Evolutionary conservation across 2,329 filamentous ascomycete genomes (phyloP), one percentile per base, ranked within the genome.

Genomic region (Ophidiomyces ophidiicola): DNA sequence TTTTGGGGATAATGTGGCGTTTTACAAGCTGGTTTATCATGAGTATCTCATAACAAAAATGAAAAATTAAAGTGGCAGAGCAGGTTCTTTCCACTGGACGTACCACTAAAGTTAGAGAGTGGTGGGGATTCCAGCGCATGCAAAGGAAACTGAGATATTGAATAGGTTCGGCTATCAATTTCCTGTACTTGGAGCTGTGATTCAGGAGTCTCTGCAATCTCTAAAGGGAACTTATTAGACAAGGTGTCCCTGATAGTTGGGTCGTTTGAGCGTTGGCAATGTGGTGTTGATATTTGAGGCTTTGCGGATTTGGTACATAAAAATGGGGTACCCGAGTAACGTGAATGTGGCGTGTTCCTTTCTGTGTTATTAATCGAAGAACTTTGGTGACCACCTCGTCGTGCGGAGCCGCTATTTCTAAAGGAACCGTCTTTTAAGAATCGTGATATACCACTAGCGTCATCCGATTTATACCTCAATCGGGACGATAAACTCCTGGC

Each of bases 141-240:
- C n/a, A n/a, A 10, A 26, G 20, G 5, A 7, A 18, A 15, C 3
- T 26, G 33, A 24, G 17, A 14, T 11, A 6, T 19, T 10, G 15
- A 14, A n/a, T 32, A 24, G 15, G 14, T 11, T 14, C 12, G 11
- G 21, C 5, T 19, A 14, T 35, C 12, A 12, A 38, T 39, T 15
- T 32, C n/a, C 11, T 36, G 30, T 38, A 45, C 20, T 17, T 15
- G 20, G 14, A 42, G 32, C 4, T 11, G 35, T 12, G 39, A 42
- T 31, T 10, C n/a, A 5, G 43, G 43, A 21, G 43, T 45, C 36
- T 45, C 39, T 3, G 28, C 39, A 11, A 45, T 42, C 32, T 45
- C 39, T 12, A 21, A 18, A 12, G 32, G 10, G 21, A 18, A 24
- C 8, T n/a, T 17, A 25, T 18, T 12, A 11, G 18, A 3, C 21